Conservation (phyloP, 441 rosid genomes). For the Erodium texanum region DNA sequence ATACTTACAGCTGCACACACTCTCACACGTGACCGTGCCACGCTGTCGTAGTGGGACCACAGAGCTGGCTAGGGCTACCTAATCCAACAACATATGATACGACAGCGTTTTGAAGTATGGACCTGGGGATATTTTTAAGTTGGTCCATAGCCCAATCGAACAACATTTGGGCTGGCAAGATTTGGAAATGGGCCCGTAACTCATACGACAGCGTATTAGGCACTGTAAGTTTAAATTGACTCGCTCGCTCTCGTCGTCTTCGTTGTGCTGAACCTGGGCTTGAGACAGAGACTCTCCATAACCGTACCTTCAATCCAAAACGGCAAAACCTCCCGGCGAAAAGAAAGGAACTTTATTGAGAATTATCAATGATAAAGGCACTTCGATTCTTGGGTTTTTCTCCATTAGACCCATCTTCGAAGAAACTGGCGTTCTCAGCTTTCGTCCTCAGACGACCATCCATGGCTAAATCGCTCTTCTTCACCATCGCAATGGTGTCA, state of each 20-base stretch:
- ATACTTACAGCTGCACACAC: not conserved
- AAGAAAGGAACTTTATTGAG: not conserved
- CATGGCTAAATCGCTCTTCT: not conserved
- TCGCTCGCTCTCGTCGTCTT: not conserved
- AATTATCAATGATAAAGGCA: not conserved
- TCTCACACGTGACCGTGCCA: slow-evolving; percentile 4
- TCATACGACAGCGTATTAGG: not conserved
- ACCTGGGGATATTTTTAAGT: not conserved
- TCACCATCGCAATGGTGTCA: not conserved
- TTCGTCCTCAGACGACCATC: not conserved
- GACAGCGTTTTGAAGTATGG: not conserved
- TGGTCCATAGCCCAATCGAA: not conserved
- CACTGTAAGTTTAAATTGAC: not conserved
- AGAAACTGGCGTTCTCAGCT: too few relatives aligned
- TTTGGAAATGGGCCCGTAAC: not conserved
- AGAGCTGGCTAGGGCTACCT: not conserved
- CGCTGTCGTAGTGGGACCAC: slow-evolving; percentile 1
- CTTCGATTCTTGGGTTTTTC: too few relatives aligned
- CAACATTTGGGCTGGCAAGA: too few relatives aligned
- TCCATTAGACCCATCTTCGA: too few relatives aligned
- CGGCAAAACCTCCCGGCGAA: not conserved
- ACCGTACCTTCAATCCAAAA: not conserved
- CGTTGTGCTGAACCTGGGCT: not conserved
- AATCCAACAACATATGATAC: too few relatives aligned
- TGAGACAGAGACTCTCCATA: not conserved